Percentiles rank a stretch among this genome's conserved stretches.
phyloP scores from a whole-genome alignment of 768 basidiomycete species.

The Tulasnella sp. region DNA sequence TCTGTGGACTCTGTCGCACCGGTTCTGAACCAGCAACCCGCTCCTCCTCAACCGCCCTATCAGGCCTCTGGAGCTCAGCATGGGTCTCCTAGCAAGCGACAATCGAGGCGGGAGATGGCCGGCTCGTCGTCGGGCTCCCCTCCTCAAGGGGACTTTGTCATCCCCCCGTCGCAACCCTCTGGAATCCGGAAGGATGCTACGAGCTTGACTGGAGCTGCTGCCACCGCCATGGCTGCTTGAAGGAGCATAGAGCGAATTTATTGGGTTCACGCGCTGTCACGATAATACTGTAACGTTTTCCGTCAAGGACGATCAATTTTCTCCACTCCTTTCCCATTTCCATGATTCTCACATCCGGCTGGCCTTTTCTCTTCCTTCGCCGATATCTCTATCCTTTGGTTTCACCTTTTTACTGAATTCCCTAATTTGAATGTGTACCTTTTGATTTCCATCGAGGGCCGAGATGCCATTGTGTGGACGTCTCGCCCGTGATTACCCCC shows the following conservation, averaged over 20 bases:
- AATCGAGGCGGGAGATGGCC: not conserved
- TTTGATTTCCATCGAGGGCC: not conserved
- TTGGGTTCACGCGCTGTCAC: not conserved
- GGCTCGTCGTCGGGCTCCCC: conserved; percentile 10
- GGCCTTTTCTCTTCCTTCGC: not conserved
- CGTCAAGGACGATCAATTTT: not conserved
- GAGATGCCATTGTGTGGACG: not conserved
- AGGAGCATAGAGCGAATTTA: not conserved
- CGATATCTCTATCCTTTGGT: not conserved
- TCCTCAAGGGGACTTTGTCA: not conserved
- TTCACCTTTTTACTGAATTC: not conserved
- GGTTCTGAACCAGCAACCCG: not conserved
- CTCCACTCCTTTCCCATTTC: not conserved
- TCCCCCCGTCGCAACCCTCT: not conserved
- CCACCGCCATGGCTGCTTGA: conserved; percentile 7
- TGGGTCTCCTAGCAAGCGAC: conserved; percentile 2
- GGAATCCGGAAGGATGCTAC: conserved; percentile 8
- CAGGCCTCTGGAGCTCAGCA: not conserved
- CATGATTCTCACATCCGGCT: not conserved
- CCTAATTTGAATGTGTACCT: not conserved
- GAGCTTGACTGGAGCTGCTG: conserved; percentile 15
- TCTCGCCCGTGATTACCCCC: not conserved
- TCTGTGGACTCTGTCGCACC: not conserved
- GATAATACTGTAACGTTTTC: not conserved
- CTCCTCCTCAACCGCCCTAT: conserved; percentile 1